phyloP scores from a whole-genome alignment of 768 basidiomycete genomes.

The Cubamyces lactineus region DNA sequence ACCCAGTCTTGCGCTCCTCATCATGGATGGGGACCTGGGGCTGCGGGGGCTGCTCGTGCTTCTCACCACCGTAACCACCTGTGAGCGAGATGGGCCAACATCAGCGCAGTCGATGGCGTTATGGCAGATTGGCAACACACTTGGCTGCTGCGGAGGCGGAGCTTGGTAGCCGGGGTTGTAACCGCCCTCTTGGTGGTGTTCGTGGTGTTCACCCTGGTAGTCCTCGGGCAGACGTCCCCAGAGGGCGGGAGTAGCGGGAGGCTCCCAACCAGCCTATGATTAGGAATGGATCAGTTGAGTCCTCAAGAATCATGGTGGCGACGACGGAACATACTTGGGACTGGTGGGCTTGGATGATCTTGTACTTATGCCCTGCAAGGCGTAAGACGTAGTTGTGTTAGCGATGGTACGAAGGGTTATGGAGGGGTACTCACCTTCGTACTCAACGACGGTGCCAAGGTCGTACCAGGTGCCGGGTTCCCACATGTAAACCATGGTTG shows the following conservation, averaged over 20 bases:
- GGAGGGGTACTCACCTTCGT: slow-evolving; percentile 45
- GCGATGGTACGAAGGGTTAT: too few species aligned
- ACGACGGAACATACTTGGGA: slow-evolving; percentile 53
- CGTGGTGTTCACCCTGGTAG: slow-evolving; percentile 12
- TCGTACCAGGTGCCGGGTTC: slow-evolving; percentile 66
- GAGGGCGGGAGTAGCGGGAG: slow-evolving; percentile 60
- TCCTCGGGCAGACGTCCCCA: slow-evolving; percentile 58
- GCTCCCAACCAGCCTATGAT: slow-evolving; percentile 67
- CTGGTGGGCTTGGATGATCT: slow-evolving; percentile 70
- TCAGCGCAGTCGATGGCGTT: background rate
- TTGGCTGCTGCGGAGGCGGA: slow-evolving; percentile 15
- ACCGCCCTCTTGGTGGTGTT: slow-evolving; percentile 26
- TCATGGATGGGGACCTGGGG: slow-evolving; percentile 39
- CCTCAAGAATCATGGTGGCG: background rate
- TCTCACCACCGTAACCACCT: slow-evolving; percentile 19
- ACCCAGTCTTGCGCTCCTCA: slow-evolving; percentile 55
- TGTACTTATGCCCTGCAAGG: slow-evolving; percentile 56
- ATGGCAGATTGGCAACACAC: background rate
- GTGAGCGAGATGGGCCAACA: background rate
- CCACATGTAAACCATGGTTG: slow-evolving; percentile 46
- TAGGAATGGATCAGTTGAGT: background rate
- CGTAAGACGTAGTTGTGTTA: background rate
- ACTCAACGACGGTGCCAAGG: slow-evolving; percentile 56
- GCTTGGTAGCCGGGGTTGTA: slow-evolving; percentile 20
- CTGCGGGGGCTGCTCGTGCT: slow-evolving; percentile 31